Percentiles rank a stretch among this genome's conserved stretches.
Conservation (phyloP, 139 green algal species). For the Pleodorina starrii region DNA sequence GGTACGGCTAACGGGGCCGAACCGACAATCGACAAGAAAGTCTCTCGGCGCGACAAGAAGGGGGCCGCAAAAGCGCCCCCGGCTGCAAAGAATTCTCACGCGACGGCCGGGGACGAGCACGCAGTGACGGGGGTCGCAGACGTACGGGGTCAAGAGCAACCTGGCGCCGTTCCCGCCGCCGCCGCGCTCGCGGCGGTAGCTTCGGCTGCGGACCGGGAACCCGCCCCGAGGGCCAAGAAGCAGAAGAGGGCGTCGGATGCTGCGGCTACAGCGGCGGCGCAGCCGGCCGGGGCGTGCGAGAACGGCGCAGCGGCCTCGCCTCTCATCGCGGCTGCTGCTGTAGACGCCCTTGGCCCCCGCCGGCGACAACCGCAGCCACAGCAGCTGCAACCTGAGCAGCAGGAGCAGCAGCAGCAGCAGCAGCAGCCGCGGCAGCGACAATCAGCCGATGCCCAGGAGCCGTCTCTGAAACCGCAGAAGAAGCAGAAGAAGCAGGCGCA, state of each 20-base stretch:
- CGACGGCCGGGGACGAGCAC: no score
- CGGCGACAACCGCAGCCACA: not conserved
- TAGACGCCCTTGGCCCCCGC: not conserved
- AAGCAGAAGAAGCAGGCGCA: slow-evolving; percentile 40
- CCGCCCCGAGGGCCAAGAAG: not conserved
- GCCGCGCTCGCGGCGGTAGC: no score
- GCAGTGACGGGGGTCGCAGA: not conserved
- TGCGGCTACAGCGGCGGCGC: not conserved
- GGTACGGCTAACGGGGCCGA: not conserved
- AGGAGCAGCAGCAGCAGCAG: not conserved
- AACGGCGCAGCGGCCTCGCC: no score
- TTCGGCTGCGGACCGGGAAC: not conserved
- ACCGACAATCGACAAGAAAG: not conserved
- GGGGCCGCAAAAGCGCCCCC: no score
- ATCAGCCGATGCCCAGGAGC: not conserved
- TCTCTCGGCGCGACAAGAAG: not conserved
- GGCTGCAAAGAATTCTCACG: no score
- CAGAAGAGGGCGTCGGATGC: not conserved
- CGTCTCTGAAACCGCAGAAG: not conserved
- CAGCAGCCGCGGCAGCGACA: not conserved
- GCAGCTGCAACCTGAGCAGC: not conserved
- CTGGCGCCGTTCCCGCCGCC: no score
- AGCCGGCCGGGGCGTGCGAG: not conserved
- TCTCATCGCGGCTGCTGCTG: no score
- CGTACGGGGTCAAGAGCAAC: no score